Base-by-base conservation (phyloP, 2,329 filamentous ascomycete genomes). In the Cercospora sp. region DNA sequence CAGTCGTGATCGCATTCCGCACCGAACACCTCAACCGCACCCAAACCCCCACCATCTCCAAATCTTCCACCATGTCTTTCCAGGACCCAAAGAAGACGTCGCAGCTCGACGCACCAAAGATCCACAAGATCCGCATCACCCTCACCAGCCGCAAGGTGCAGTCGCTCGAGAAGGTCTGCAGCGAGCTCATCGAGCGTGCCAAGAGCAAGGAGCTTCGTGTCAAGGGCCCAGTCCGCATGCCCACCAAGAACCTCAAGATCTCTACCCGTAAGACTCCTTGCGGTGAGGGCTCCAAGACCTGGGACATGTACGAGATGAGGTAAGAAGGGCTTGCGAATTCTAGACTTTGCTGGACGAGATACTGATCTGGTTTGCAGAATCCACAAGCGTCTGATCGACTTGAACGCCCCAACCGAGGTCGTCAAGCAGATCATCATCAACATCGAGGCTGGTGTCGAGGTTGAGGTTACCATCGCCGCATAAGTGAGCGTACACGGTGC, bases 221-320 rank as follows among this genome's bases (percentile, higher is more conserved):
- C 87, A 98, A 98, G 91, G 94, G 95, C 80, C 93, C 94, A 82
- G 94, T 98, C 84, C 93, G 94, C 81, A 91, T 97, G 79, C 93
- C 95, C 79, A 97, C 94, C 87, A 97, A 97, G 91, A 92, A 89
- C 83, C 89, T 98, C 80, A 93, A 95, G 88, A 89, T 97, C 87
- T 93, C 92, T 82, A 97, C 95, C 87, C 91, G 95, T 81, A 99
- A 99, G 91, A 98, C 95, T 75, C 95, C 95, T 83, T 95, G 92
- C 86, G 95, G 95, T 91, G 95, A 99, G 90, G 95, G 95, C 86
- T 96, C 91, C 85, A 99, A 99, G 93, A 99, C 95, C 81, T 99
- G 95, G 95, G 95, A 98, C 83, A 90, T 88, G 84, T 99, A 87
- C 85, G 94, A 99, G 91, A 96, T 99, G 93, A 91, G 94, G 86